Evolutionary conservation across 257 asterid genomes (phyloP).

Genomic region (Solanum habrochaites): DNA sequence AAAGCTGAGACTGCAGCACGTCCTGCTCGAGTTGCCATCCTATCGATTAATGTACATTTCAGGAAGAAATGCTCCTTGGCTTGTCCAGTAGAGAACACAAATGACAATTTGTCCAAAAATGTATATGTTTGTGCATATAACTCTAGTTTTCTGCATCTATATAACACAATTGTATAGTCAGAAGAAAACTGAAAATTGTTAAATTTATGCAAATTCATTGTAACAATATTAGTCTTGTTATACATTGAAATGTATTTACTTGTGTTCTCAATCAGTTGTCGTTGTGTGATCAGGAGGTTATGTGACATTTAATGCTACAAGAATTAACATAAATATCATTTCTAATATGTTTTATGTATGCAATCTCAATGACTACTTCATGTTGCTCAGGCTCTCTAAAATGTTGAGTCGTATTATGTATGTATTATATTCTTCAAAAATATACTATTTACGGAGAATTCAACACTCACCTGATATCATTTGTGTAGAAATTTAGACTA

Average conservation of each 20-base stretch:
- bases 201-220: not conserved
- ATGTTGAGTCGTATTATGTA: not conserved
- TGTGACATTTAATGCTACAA: not conserved
- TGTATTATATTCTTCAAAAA: not conserved
- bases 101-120: not conserved
- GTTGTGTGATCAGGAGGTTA: fast-evolving
- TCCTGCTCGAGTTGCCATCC: not conserved
- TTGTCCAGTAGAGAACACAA: not conserved
- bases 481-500: too few relatives aligned
- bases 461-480: not conserved
- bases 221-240: not conserved
- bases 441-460: too few relatives aligned
- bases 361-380: too few relatives aligned
- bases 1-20: not conserved
- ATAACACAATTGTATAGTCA: not conserved
- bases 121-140: not conserved
- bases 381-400: too few relatives aligned
- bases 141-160: not conserved
- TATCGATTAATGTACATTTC: not conserved
- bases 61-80: not conserved
- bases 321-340: not conserved
- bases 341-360: too few relatives aligned
- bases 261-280: not conserved
- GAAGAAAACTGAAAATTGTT: not conserved
- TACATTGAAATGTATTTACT: not conserved